Base-by-base conservation (phyloP, 2,329 filamentous ascomycete species). In the Blastomyces gilchristii region DNA sequence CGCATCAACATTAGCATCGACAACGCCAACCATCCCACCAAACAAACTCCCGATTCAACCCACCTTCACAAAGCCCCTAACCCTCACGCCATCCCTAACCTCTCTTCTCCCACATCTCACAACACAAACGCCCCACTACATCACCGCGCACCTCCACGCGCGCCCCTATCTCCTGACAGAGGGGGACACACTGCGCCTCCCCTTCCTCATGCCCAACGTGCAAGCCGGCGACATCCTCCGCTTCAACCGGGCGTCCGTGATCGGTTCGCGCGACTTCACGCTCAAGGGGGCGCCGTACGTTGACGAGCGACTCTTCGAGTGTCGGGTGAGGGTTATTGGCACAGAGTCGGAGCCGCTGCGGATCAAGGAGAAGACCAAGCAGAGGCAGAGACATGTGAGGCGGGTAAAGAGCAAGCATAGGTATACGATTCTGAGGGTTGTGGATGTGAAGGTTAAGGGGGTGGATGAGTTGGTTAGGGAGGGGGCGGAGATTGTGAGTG, bases 211-310 rank as follows among this genome's bases (percentile, higher is more conserved):
- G 86, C 85, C 86, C 2, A 85, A 83, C 34, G 89, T 91, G 5
- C 77, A 82, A 8, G 87, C 91, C 0, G 94, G 94, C 39, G 93
- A 97, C 73, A 80, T 95, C 47, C 81, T 99, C 65, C 89, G 92
- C 7, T 82, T 99, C 63, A 93, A 96, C 78, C 87, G 91, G 63
- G 94, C 91, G 31, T 87, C 85, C 50, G 81, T 87, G 62, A 78
- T 99, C 54, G 94, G 94, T 37, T 93, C 87, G 68, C 83, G 94
- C 67, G 93, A 97, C 75, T 96, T 90, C 77, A 97, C 93, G 5
- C 81, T 97, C 67, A 90, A 91, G 75, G 90, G 89, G 5, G 79
- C 83, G 4, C 86, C 89, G n/a, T 93, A 89, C 72, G 78, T 97
- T 66, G 91, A 97, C 74, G 88, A 93, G 75, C 78, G 85, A 62